Evolutionary conservation across 306 rosid species (phyloP).

Genomic region (cucumber (Cucumis sativus)): Cucumber_9930_V3 NC_026655.2:6707001-6707500

Average conservation of each 20-base stretch:
- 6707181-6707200: background rate
- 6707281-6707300: background rate
- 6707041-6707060: no score
- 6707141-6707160: background rate
- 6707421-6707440: no score
- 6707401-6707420: no score
- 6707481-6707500: no score
- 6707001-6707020: background rate
- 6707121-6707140: background rate
- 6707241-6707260: background rate
- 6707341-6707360: background rate
- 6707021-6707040: no score
- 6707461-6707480: no score
- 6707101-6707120: background rate
- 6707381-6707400: background rate
- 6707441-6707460: no score
- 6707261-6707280: background rate
- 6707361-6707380: background rate
- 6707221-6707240: background rate
- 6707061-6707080: background rate
- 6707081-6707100: conserved; percentile 5
- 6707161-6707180: background rate
- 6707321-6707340: background rate
- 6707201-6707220: background rate
- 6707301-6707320: background rate